A percentile compares a stretch with the other conserved stretches of the same genome.
Evolutionary conservation across 331 rosid species (phyloP).

Genomic region (Acacia concinna): DNA sequence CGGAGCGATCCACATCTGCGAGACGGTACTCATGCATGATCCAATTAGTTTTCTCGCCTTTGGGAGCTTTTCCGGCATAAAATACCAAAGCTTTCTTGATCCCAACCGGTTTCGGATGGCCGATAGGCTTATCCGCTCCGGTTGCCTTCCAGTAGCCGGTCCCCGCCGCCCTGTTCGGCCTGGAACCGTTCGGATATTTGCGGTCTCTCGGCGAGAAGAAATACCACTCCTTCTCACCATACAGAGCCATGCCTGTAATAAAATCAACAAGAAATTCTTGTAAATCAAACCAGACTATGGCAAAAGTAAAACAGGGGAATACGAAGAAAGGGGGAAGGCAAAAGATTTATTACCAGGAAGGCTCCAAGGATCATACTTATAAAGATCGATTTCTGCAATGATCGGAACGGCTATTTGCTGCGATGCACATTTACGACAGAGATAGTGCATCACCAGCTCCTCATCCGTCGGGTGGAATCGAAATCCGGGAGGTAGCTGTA

Average conservation of each 20-base stretch:
- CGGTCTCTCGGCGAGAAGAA: constrained; percentile 80
- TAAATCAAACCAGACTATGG: too few relatives aligned
- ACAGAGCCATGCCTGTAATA: constrained; percentile 54
- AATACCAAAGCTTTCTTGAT: constrained; percentile 93
- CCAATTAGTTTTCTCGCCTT: constrained; percentile 91
- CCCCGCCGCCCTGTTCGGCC: constrained; percentile 95
- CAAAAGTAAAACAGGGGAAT: not conserved
- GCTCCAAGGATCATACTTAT: constrained; percentile 83
- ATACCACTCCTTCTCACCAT: constrained; percentile 94
- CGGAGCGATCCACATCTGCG: constrained; percentile 89
- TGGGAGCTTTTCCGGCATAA: constrained; percentile 81
- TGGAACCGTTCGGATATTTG: constrained; percentile 86
- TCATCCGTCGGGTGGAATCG: constrained; percentile 97
- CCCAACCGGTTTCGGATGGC: constrained; percentile 76
- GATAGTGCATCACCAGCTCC: constrained; percentile 89
- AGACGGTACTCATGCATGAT: constrained; percentile 94
- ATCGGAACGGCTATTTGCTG: constrained; percentile 73
- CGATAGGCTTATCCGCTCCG: constrained; percentile 90
- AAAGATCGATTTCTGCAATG: constrained; percentile 82
- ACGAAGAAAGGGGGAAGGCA: not conserved
- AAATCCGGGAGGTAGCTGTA: constrained; percentile 89
- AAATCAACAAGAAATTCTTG: not conserved
- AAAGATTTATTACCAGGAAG: constrained; percentile 60
- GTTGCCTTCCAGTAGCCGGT: constrained; percentile 95
- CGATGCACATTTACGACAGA: constrained; percentile 82